These are phyloP conservation scores for Eruca vesicaria DNA, from an alignment of 441 rosid species.

Conservation along the genomic window DNA sequence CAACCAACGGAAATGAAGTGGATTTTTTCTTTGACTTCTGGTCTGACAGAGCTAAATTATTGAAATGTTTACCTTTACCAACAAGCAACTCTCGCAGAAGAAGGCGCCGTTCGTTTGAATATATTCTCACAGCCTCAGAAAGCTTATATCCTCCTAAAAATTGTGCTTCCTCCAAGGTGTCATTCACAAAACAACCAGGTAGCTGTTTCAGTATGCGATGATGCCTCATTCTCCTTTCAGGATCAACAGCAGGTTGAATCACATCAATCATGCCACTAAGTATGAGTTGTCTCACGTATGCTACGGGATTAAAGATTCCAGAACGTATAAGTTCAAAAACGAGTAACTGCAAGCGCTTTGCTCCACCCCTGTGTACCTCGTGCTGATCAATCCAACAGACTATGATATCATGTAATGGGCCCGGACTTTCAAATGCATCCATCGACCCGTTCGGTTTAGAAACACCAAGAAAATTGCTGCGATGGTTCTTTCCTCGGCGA, in stretches of 20 bases:
- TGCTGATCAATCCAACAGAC: slow-evolving; percentile 99
- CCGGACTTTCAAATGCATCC: slow-evolving; percentile 86
- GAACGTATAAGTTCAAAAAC: slow-evolving; percentile 75
- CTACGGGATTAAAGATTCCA: slow-evolving; percentile 89
- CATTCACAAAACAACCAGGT: slow-evolving; percentile 65
- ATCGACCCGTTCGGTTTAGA: slow-evolving; percentile 39
- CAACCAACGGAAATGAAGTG: slow-evolving; percentile 41
- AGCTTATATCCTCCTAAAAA: slow-evolving; percentile 64
- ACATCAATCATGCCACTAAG: slow-evolving; percentile 87
- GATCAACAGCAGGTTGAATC: slow-evolving; percentile 46
- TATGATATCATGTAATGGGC: slow-evolving; percentile 90
- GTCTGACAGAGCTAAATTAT: slow-evolving; percentile 35
- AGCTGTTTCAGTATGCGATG: slow-evolving; percentile 81
- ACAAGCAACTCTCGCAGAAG: slow-evolving; percentile 56
- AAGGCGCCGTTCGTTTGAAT: slow-evolving; percentile 85
- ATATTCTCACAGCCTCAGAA: slow-evolving; percentile 61
- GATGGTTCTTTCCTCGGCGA: slow-evolving; percentile 44
- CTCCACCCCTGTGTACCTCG: slow-evolving; percentile 74
- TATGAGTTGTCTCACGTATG: slow-evolving; percentile 92
- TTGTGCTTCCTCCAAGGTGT: slow-evolving; percentile 67
- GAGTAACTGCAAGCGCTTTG: slow-evolving; percentile 77
- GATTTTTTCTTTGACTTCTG: slow-evolving; percentile 50
- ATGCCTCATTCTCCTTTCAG: slow-evolving; percentile 73
- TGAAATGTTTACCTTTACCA: slow-evolving; percentile 37
- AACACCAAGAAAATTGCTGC: slow-evolving; percentile 38